phyloP scores from a whole-genome alignment of 495 filamentous ascomycete genomes.

The Thermothielavioides terrestris region DNA sequence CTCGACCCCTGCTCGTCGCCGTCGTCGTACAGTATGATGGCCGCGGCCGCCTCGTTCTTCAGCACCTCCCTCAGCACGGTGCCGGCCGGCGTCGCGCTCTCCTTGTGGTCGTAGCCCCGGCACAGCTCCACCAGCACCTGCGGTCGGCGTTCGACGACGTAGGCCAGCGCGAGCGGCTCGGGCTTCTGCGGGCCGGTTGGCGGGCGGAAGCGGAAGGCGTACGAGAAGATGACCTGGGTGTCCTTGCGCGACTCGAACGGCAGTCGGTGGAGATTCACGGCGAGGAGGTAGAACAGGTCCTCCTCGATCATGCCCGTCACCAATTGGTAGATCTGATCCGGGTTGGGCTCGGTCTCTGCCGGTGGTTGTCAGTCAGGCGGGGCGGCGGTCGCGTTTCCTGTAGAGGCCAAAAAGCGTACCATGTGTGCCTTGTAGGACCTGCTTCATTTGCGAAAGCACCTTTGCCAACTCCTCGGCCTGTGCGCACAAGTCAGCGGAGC shows the following conservation, averaged over 20 bases:
- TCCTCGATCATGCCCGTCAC: conserved; percentile 74
- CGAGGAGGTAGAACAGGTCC: conserved; percentile 76
- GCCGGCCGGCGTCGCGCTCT: conserved; percentile 89
- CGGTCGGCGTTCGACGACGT: conserved; percentile 74
- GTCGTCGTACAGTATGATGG: conserved; percentile 87
- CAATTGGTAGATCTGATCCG: conserved; percentile 75
- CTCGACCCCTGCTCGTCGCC: conserved; percentile 49
- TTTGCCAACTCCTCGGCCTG: conserved; percentile 54
- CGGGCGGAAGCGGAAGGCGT: conserved; percentile 73
- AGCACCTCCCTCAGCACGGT: conserved; percentile 84
- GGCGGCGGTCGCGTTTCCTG: not conserved
- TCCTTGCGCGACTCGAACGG: conserved; percentile 94
- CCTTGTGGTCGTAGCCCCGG: conserved; percentile 76
- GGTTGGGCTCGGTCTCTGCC: conserved; percentile 72
- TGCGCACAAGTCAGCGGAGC: conserved; percentile 1
- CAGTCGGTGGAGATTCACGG: conserved; percentile 66
- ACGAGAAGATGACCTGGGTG: conserved; percentile 80
- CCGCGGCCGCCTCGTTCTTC: conserved; percentile 81
- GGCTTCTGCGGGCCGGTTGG: conserved; percentile 46
- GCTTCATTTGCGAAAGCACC: conserved; percentile 72
- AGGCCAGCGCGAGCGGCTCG: conserved; percentile 74
- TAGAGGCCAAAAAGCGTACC: conserved; percentile 43
- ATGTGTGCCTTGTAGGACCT: conserved; percentile 73
- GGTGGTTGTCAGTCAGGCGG: not conserved
- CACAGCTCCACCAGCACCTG: conserved; percentile 84